A percentile compares a stretch with the other conserved stretches of the same genome.
phyloP scores from a whole-genome alignment of 768 basidiomycete species.

The Kwoniella pini region DNA sequence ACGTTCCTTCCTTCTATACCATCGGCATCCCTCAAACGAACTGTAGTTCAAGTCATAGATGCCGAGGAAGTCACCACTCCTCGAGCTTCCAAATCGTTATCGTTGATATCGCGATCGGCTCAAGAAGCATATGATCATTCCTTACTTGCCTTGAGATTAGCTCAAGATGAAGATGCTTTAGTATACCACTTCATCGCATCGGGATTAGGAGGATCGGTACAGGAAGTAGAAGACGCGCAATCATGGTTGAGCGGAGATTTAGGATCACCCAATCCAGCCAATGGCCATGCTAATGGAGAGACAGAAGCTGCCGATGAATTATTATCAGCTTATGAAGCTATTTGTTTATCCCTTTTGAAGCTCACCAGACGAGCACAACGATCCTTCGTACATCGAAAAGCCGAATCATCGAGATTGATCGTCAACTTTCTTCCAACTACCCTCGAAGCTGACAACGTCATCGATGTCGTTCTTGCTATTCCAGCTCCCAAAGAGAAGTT shows the following conservation, averaged over 20 bases:
- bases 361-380: slow-evolving; percentile 65
- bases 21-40: slow-evolving; percentile 19
- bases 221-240: slow-evolving; percentile 64
- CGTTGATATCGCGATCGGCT: slow-evolving; percentile 72
- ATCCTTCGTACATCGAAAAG: slow-evolving; percentile 61
- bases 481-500: slow-evolving; percentile 43
- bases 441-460: slow-evolving; percentile 56
- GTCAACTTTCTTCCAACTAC: slow-evolving; percentile 70
- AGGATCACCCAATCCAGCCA: slow-evolving; percentile 30
- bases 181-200: slow-evolving; percentile 80
- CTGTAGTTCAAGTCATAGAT: slow-evolving; percentile 41
- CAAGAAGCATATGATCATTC: slow-evolving; percentile 90
- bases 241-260: slow-evolving; percentile 61
- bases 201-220: slow-evolving; percentile 55
- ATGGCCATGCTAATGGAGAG: slow-evolving; percentile 27
- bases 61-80: slow-evolving; percentile 32
- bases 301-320: slow-evolving; percentile 30
- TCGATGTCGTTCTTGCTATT: slow-evolving; percentile 59
- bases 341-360: slow-evolving; percentile 66
- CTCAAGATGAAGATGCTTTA: slow-evolving; percentile 67
- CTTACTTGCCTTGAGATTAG: slow-evolving; percentile 77
- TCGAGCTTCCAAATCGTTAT: slow-evolving; percentile 57
- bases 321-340: slow-evolving; percentile 66
- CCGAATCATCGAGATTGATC: slow-evolving; percentile 59
- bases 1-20: slow-evolving; percentile 42